Conservation (phyloP, 192 early-diverging fungal genomes). For the Umbelopsis ramanniana region DNA sequence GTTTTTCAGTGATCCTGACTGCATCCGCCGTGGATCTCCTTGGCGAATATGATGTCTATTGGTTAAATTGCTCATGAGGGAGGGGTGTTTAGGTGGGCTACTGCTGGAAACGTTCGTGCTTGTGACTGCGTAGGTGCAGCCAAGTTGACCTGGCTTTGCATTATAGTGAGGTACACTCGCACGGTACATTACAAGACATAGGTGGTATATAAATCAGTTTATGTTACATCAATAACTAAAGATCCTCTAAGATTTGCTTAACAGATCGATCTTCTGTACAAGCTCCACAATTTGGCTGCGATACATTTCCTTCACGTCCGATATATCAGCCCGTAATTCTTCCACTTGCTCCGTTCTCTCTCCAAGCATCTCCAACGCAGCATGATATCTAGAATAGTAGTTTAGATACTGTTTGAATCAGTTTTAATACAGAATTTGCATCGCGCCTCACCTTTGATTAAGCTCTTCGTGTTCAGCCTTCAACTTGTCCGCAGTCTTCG, state of each 20-base stretch:
- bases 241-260: conserved; percentile 27
- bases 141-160: too few species aligned
- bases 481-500: conserved; percentile 23
- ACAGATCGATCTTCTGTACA: conserved; percentile 49
- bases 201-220: conserved; percentile 16
- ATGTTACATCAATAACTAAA: conserved; percentile 6
- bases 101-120: too few species aligned
- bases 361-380: conserved; percentile 86
- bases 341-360: conserved; percentile 87
- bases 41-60: neutral
- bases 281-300: conserved; percentile 66
- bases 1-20: neutral
- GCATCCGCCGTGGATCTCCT: neutral
- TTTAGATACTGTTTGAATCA: neutral
- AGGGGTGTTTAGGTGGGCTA: neutral
- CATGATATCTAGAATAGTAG: conserved; percentile 51
- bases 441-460: conserved; percentile 49
- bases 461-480: conserved; percentile 62
- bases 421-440: neutral
- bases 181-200: neutral
- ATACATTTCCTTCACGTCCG: conserved; percentile 82
- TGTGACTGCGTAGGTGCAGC: too few species aligned
- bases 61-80: neutral
- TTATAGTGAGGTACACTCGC: neutral
- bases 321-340: conserved; percentile 77